Percentiles rank a stretch among this genome's conserved stretches.
Evolutionary conservation across 1,139 yeast species (phyloP).

Genomic region (Blastobotrys serpentis): DNA sequence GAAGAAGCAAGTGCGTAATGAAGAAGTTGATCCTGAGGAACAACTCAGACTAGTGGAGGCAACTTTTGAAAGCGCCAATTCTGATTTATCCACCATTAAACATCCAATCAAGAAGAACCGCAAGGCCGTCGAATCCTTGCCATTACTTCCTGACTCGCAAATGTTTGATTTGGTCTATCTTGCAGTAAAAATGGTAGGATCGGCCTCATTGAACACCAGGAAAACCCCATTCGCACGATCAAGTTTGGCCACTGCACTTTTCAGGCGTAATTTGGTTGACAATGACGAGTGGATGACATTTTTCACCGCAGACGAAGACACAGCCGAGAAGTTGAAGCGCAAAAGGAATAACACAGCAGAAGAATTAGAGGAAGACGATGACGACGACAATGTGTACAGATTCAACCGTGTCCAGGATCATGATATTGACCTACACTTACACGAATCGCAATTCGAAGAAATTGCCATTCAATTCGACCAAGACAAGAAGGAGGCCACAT

Average conservation of each 20-base stretch:
- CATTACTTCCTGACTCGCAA: slow-evolving; percentile 83
- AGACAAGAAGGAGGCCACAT: slow-evolving; percentile 62
- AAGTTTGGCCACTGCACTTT: slow-evolving; percentile 61
- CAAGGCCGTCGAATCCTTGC: slow-evolving; percentile 76
- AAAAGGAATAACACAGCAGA: slow-evolving; percentile 34
- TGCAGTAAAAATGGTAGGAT: slow-evolving; percentile 72
- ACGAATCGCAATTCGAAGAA: slow-evolving; percentile 52
- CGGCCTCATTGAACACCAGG: slow-evolving; percentile 59
- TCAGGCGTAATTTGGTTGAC: slow-evolving; percentile 70
- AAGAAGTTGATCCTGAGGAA: slow-evolving; percentile 54
- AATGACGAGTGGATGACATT: slow-evolving; percentile 83
- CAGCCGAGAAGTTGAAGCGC: slow-evolving; percentile 32
- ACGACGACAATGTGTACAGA: slow-evolving; percentile 47
- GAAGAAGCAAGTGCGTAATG: slow-evolving; percentile 25
- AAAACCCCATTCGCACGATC: slow-evolving; percentile 46
- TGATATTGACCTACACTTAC: slow-evolving; percentile 64
- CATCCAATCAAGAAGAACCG: slow-evolving; percentile 79
- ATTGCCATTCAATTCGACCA: slow-evolving; percentile 53
- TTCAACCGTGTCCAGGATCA: slow-evolving; percentile 74
- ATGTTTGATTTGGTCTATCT: slow-evolving; percentile 77
- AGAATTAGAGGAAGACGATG: slow-evolving; percentile 42
- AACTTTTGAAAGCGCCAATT: slow-evolving; percentile 64
- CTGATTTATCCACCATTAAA: slow-evolving; percentile 46
- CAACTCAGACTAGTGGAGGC: slow-evolving; percentile 70
- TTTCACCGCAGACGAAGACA: slow-evolving; percentile 51